Percentiles rank a stretch among this genome's conserved stretches.
phyloP scores from a whole-genome alignment of 2,329 filamentous ascomycete genomes.

The Cercospora beticola region DNA sequence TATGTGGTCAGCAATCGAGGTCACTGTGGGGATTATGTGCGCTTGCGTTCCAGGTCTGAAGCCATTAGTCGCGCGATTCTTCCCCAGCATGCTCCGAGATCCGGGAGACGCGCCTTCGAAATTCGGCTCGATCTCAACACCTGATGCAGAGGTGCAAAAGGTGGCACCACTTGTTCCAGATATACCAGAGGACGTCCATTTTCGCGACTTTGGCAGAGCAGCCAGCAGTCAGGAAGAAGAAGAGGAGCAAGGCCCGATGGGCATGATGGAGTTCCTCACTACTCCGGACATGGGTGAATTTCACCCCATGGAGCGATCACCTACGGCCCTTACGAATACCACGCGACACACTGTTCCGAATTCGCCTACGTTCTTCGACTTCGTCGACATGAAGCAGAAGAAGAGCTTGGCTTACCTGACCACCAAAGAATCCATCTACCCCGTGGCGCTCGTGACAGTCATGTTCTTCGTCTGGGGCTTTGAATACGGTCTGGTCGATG shows the following conservation, averaged over 20 bases:
- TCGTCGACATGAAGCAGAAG: slow-evolving; percentile 67
- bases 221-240: slow-evolving; percentile 9
- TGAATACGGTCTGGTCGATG: slow-evolving; percentile 82
- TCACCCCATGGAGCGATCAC: slow-evolving; percentile 38
- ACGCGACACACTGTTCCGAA: slow-evolving; percentile 38
- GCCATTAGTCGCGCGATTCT: slow-evolving; percentile 68
- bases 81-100: slow-evolving; percentile 58
- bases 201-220: slow-evolving; percentile 29
- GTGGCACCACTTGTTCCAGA: slow-evolving; percentile 15
- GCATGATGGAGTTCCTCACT: slow-evolving; percentile 56
- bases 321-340: slow-evolving; percentile 44
- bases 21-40: slow-evolving; percentile 85
- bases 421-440: slow-evolving; percentile 65
- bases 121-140: slow-evolving; percentile 28
- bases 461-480: slow-evolving; percentile 90
- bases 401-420: slow-evolving; percentile 70
- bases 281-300: slow-evolving; percentile 45
- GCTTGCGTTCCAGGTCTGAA: slow-evolving; percentile 92
- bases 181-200: slow-evolving; percentile 26
- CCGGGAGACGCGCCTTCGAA: slow-evolving; percentile 39
- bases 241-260: slow-evolving; percentile 33
- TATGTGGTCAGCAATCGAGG: slow-evolving; percentile 93
- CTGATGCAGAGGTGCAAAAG: slow-evolving; percentile 15
- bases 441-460: slow-evolving; percentile 72
- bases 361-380: slow-evolving; percentile 66